Evolutionary conservation across 2,329 filamentous ascomycete genomes (phyloP).

Genomic region (Hypoxylon sp.): DNA sequence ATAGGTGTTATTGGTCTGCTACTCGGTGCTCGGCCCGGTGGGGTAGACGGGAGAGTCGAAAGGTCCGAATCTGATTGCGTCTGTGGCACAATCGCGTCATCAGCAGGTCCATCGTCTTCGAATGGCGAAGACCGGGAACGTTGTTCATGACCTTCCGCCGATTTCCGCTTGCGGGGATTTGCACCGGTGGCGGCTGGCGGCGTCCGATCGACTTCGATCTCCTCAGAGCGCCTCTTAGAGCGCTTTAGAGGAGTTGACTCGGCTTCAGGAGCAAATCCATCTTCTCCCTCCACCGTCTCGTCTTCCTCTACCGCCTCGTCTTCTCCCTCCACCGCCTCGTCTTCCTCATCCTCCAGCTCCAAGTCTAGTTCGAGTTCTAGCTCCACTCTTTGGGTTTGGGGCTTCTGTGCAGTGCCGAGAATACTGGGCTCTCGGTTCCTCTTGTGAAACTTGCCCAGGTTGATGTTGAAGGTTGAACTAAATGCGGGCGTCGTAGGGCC

Average conservation of each 20-base stretch:
- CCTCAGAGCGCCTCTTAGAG: slow-evolving; percentile 54
- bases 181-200: slow-evolving; percentile 50
- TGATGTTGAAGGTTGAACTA: slow-evolving; percentile 63
- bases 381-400: slow-evolving; percentile 48
- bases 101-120: slow-evolving; percentile 35
- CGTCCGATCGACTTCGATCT: slow-evolving; percentile 35
- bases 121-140: slow-evolving; percentile 54
- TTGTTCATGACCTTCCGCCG: slow-evolving; percentile 57
- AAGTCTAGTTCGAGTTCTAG: slow-evolving; percentile 48
- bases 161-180: slow-evolving; percentile 68
- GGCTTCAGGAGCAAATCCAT: slow-evolving; percentile 71
- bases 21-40: slow-evolving; percentile 32
- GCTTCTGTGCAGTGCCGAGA: slow-evolving; percentile 64
- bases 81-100: slow-evolving; percentile 41
- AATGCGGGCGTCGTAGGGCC: slow-evolving; percentile 50
- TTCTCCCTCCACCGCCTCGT: slow-evolving; percentile 55
- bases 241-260: slow-evolving; percentile 75
- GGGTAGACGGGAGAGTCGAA: slow-evolving; percentile 44
- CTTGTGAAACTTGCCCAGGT: slow-evolving; percentile 68
- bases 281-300: too few species aligned
- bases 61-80: slow-evolving; percentile 43
- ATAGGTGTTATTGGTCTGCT: slow-evolving; percentile 55
- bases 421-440: slow-evolving; percentile 72
- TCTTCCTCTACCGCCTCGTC: too few species aligned
- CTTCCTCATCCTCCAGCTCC: slow-evolving; percentile 59